Evolutionary conservation across 139 green algal genomes (phyloP), one percentile per base, ranked within the genome.

Genomic region (Haematococcus lacustris): DNA sequence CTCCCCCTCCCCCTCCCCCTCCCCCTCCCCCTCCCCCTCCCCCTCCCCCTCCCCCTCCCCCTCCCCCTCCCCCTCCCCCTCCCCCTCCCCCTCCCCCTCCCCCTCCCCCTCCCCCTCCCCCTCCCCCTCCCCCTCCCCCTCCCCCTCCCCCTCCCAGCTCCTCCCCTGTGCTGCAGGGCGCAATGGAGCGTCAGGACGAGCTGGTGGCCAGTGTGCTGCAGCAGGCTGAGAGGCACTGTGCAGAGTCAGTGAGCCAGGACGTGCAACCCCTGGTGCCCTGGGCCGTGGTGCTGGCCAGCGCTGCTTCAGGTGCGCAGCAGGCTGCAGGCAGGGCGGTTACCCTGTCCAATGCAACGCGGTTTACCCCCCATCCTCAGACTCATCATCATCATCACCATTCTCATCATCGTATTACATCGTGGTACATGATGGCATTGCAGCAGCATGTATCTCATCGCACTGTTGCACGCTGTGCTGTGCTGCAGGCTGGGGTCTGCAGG

Each of bases 201-300:
- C 61, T 82, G 38, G 34, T 76, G 1, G n/a, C 43, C 2, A 74
- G 75, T 33, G 57, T 86, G 13, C 51, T 75, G 68, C 73, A 62
- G 9, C 63, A 65, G 26, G 74, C 77, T 25, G 41, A 39, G 26
- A 30, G 64, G 25, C 75, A 80, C 57, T 73, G 71, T 26, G 50
- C 51, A 51, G 70, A 80, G 51, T 73, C 62, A 37, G 64, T 40
- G 37, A 47, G 60, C 38, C 68, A 71, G 30, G 73, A 59, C 1
- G 61, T 69, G 1, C 7, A 38, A 59, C 76, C 76, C 0, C 65
- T 28, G 37, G n/a, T 51, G 23, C 81, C 81, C 4, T 34, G 72
- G 23, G 77, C 71, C 25, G 6, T 83, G 2, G 77, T 86, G 26
- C n/a, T 68, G 2, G 76, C 61, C 47, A 83, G 81, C 40, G 81